Evolutionary conservation across 371 early-diverging fungal genomes (phyloP), one percentile per base, ranked within the genome.

Genomic region (Rhizopus delemar): DNA sequence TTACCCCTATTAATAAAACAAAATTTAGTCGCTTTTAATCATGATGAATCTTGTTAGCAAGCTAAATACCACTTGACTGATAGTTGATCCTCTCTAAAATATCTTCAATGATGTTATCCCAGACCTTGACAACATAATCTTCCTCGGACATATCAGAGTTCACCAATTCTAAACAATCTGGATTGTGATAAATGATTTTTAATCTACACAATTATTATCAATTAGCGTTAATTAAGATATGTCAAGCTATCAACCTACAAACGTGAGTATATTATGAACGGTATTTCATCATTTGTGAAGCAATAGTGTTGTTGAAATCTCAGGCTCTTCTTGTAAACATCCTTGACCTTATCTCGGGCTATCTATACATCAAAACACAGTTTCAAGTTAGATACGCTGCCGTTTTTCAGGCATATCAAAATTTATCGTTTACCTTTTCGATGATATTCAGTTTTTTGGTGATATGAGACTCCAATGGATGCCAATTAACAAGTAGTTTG

Each of bases 181-280:
- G 53, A 13, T 53, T 41, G 12, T 39, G 32, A 32, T 34, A 12
- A 7, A 53, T 41, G 32, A 5, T 41, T 53, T 41, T 28, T 12
- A 53, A 31, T 41, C 53, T 53, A 53, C 3, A 53, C 39, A 53
- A 31, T 41, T 41, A 53, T 53, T 34, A 39, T n/a, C n/a, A n/a
- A n/a, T n/a, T n/a, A n/a, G 29, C 13, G 32, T 13, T 41, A 53
- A 28, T 41, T 33, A 53, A 41, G 41, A 31, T 53, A 41, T 53
- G 41, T 41, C 53, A 53, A 53, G 29, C 31, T 41, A 53, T 8
- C 43, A 53, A 53, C 41, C 41, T 53, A 38, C 11, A 51, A 51
- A 48, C 2, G 32, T 1, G 48, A 48, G 29, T 48, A 48, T 16
- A 9, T 29, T n/a, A 48, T 48, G 29, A 48, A 48, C 28, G 29